Evolutionary conservation across 768 basidiomycete genomes (phyloP).

Genomic region (Leccinum aurantiacum): DNA sequence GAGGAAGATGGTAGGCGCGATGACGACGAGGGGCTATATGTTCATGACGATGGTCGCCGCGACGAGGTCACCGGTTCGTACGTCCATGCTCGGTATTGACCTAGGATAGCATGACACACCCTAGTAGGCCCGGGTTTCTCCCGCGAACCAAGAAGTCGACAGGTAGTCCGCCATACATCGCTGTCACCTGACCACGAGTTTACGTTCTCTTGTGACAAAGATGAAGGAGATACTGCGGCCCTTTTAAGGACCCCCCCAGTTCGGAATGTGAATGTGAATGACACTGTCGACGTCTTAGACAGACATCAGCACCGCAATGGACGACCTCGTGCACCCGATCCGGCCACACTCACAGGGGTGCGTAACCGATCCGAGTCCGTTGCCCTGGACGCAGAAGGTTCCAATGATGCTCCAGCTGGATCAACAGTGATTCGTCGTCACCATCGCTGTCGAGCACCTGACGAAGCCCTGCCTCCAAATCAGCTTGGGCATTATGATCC

Average conservation of each 20-base stretch:
- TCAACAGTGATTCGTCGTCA: background rate
- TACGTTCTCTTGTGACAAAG: background rate
- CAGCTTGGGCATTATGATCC: background rate
- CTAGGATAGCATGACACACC: background rate
- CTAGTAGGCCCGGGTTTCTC: background rate
- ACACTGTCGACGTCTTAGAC: background rate
- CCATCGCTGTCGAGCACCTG: background rate
- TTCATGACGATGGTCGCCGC: background rate
- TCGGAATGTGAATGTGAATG: background rate
- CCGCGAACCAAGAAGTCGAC: background rate
- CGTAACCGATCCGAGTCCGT: background rate
- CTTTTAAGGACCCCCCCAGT: no score
- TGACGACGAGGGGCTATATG: no score
- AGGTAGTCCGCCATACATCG: background rate
- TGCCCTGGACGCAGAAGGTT: background rate
- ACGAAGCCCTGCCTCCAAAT: background rate
- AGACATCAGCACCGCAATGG: background rate
- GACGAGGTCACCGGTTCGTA: background rate
- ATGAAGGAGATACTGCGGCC: background rate
- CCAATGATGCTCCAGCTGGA: background rate
- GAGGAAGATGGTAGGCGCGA: no score
- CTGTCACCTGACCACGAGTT: background rate
- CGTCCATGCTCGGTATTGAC: background rate
- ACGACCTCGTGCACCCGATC: background rate
- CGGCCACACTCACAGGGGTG: background rate